A percentile compares a stretch with the other conserved stretches of the same genome.
These are phyloP conservation scores for Heterobasidion occidentale DNA, from an alignment of 1,284 basidiomycete species.

Conservation along the genomic window DNA sequence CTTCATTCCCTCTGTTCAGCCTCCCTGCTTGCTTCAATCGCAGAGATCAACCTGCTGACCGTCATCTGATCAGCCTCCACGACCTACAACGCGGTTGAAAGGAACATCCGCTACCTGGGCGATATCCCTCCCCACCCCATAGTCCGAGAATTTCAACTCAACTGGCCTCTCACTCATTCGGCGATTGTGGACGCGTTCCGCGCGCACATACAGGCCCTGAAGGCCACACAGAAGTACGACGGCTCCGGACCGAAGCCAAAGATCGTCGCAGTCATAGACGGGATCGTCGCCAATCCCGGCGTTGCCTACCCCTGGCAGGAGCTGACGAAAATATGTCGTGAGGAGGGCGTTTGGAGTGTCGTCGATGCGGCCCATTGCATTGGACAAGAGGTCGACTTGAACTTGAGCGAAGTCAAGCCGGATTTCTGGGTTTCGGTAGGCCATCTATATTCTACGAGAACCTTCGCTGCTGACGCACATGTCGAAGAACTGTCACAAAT, in stretches of 20 bases:
- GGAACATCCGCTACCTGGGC: conserved; percentile 49
- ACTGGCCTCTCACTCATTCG: conserved; percentile 59
- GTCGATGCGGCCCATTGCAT: conserved; percentile 81
- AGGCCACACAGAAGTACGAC: conserved; percentile 12
- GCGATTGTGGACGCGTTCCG: conserved; percentile 53
- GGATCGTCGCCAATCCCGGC: conserved; percentile 67
- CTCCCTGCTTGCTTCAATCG: too few relatives aligned
- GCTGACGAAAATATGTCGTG: conserved; percentile 61
- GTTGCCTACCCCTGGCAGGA: conserved; percentile 75
- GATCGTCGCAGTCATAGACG: conserved; percentile 71
- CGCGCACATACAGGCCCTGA: conserved; percentile 26
- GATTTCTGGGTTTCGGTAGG: conserved; percentile 79
- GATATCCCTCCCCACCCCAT: conserved; percentile 51
- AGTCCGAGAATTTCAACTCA: conserved; percentile 40
- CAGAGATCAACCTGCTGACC: not conserved
- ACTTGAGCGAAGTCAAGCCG: conserved; percentile 50
- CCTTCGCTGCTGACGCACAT: not conserved
- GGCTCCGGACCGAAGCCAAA: conserved; percentile 25
- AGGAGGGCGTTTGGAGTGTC: conserved; percentile 61
- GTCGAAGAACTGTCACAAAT: conserved; percentile 76
- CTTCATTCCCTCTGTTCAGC: not conserved
- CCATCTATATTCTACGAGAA: conserved; percentile 2
- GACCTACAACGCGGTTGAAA: conserved; percentile 57
- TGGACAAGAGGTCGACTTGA: conserved; percentile 35
- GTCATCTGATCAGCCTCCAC: conserved; percentile 40